A percentile compares a stretch with the other conserved stretches of the same genome.
Conservation (phyloP, 2,329 filamentous ascomycete species). For the Aspergillus fumigatiaffinis region DNA sequence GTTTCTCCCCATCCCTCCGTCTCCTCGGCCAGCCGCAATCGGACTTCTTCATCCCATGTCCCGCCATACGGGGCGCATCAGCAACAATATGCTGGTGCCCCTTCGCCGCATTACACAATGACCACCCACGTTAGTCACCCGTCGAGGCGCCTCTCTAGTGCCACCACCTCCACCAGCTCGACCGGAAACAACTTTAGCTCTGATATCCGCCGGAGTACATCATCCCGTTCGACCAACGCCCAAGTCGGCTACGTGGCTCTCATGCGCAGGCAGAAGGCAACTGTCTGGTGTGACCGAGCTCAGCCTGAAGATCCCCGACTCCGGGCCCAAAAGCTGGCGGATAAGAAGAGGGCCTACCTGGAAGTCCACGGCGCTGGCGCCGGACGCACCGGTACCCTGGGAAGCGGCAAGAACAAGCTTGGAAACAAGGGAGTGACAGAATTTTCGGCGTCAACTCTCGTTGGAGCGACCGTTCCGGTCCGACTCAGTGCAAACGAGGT, state of each 20-base stretch:
- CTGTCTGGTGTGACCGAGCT: slow-evolving; percentile 94
- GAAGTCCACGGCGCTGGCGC: slow-evolving; percentile 65
- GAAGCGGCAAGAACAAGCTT: slow-evolving; percentile 78
- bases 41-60: slow-evolving; percentile 38
- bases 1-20: slow-evolving; percentile 24
- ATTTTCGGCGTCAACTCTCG: slow-evolving; percentile 71
- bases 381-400: slow-evolving; percentile 60
- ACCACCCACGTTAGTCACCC: slow-evolving; percentile 20
- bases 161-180: slow-evolving; percentile 39
- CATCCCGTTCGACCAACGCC: slow-evolving; percentile 66
- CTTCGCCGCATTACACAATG: slow-evolving; percentile 26
- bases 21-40: slow-evolving; percentile 31
- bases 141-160: slow-evolving; percentile 36
- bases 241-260: slow-evolving; percentile 86
- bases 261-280: slow-evolving; percentile 95
- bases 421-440: slow-evolving; percentile 76
- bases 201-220: slow-evolving; percentile 67
- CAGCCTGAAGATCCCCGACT: slow-evolving; percentile 88
- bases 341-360: slow-evolving; percentile 78
- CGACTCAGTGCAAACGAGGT: slow-evolving; percentile 93
- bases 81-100: slow-evolving; percentile 23
- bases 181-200: slow-evolving; percentile 34
- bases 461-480: slow-evolving; percentile 80
- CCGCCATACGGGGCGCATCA: slow-evolving; percentile 24
- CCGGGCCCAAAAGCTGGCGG: slow-evolving; percentile 76